Evolutionary conservation across 371 early-diverging fungal species (phyloP).

Genomic region (Apophysomyces variabilis): DNA sequence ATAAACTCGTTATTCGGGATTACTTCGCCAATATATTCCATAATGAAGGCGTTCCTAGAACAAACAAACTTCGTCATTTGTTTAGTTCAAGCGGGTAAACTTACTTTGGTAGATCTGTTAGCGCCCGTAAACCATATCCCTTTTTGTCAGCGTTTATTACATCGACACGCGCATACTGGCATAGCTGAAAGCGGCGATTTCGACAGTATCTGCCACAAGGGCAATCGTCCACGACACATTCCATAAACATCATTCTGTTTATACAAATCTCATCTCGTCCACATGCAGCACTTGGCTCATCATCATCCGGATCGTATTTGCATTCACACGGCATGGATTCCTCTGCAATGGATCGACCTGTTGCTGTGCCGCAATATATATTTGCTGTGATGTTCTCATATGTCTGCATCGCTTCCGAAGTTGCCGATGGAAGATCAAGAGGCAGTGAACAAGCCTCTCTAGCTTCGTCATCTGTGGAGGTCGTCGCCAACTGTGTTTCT

Average conservation of each 20-base stretch:
- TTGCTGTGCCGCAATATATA: conserved; percentile 69
- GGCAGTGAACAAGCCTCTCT: background rate
- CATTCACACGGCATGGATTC: conserved; percentile 82
- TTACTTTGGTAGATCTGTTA: conserved; percentile 62
- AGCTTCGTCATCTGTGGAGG: background rate
- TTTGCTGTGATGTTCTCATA: conserved; percentile 66
- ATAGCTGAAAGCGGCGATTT: conserved; percentile 86
- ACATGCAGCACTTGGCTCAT: conserved; percentile 66
- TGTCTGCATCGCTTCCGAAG: conserved; percentile 51
- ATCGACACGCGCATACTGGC: conserved; percentile 81
- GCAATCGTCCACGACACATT: conserved; percentile 88
- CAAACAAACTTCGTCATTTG: background rate
- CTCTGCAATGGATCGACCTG: conserved; percentile 69
- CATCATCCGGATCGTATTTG: conserved; percentile 61
- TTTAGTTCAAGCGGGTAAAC: conserved; percentile 11
- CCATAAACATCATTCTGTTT: conserved; percentile 88
- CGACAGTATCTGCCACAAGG: conserved; percentile 86
- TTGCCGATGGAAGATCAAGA: conserved; percentile 37
- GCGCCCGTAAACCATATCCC: conserved; percentile 87
- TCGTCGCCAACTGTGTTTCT: background rate
- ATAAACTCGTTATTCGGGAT: conserved; percentile 75
- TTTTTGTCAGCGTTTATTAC: conserved; percentile 86
- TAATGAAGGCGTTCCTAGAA: conserved; percentile 70
- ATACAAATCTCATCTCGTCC: conserved; percentile 86
- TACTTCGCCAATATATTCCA: conserved; percentile 96